Percentiles rank a stretch among this genome's conserved stretches.
Conservation (phyloP, 75 land plant species). For the Pinus taeda region DNA sequence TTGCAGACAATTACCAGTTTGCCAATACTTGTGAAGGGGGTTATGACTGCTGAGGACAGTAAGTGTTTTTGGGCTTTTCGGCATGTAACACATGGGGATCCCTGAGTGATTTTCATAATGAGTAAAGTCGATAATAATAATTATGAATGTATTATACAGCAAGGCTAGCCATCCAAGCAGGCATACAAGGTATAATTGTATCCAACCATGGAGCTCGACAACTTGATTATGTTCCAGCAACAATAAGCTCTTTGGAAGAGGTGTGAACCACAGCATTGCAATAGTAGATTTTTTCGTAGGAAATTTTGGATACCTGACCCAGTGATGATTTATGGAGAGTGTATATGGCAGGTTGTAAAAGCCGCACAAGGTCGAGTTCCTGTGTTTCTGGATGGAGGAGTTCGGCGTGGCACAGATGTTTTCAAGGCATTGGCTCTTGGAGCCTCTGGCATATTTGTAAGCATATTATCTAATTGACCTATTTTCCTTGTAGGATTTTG, state of each 20-base stretch:
- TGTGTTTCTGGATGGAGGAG: constrained; percentile 96
- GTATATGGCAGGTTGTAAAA: constrained; percentile 78
- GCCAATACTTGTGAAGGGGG: constrained; percentile 91
- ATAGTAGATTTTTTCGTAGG: neutral
- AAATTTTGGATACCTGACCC: neutral
- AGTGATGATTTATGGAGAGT: neutral
- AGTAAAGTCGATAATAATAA: neutral
- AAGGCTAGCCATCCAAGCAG: constrained; percentile 71
- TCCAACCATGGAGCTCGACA: constrained; percentile 99
- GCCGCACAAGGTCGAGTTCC: constrained; percentile 90
- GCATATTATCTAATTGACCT: neutral
- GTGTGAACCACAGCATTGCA: constrained; percentile 18
- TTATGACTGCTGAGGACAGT: constrained; percentile 89
- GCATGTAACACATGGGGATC: neutral
- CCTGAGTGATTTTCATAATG: neutral
- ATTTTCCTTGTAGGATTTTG: neutral
- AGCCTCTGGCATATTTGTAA: neutral
- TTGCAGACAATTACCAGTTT: constrained; percentile 79
- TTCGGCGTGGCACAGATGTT: constrained; percentile 97
- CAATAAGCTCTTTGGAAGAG: constrained; percentile 89
- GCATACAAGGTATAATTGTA: constrained; percentile 95
- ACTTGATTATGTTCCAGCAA: constrained; percentile 95
- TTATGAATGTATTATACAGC: constrained; percentile 39
- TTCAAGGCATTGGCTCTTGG: constrained; percentile 82
- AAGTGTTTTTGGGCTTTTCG: constrained; percentile 22